Percentiles rank a stretch among this genome's conserved stretches.
These are phyloP conservation scores for Aspergillus diversus DNA, from an alignment of 495 filamentous ascomycete species.

Conservation along the genomic window DNA sequence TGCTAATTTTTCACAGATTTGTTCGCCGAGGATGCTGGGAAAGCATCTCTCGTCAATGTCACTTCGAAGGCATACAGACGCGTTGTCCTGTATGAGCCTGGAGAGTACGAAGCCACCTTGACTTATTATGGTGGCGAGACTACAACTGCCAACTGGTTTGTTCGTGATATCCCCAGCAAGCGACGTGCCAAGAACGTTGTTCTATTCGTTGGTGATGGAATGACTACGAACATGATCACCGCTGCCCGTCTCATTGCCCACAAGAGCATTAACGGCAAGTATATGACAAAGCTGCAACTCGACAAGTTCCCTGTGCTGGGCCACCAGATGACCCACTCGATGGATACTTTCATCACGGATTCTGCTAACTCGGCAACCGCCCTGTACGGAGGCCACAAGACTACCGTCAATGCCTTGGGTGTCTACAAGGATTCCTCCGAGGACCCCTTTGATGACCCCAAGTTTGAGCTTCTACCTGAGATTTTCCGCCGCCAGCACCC, in stretches of 20 bases:
- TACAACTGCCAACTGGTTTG: constrained; percentile 69
- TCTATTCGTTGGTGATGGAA: constrained; percentile 77
- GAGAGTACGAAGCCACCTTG: constrained; percentile 70
- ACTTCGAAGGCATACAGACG: constrained; percentile 70
- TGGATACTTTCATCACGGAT: constrained; percentile 78
- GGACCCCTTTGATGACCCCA: constrained; percentile 71
- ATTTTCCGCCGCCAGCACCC: constrained; percentile 63
- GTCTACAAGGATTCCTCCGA: constrained; percentile 72
- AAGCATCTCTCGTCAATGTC: constrained; percentile 69
- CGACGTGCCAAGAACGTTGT: constrained; percentile 79
- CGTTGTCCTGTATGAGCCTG: constrained; percentile 68
- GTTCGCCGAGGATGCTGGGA: constrained; percentile 66
- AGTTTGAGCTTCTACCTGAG: constrained; percentile 77
- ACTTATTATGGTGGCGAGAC: constrained; percentile 66
- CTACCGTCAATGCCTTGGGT: constrained; percentile 70
- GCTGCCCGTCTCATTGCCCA: constrained; percentile 75
- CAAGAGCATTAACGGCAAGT: constrained; percentile 74
- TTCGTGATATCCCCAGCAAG: constrained; percentile 63
- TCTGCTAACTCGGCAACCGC: constrained; percentile 76
- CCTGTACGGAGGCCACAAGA: constrained; percentile 76
- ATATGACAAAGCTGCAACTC: constrained; percentile 66
- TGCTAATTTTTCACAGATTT: constrained; percentile 52
- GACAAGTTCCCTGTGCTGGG: constrained; percentile 75
- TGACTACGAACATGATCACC: constrained; percentile 79
- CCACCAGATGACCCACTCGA: constrained; percentile 72